Percentiles rank a stretch among this genome's conserved stretches.
These are phyloP conservation scores for Microstegium vimineum DNA, from an alignment of 176 grass and related monocot genomes.

Conservation along the genomic window DNA sequence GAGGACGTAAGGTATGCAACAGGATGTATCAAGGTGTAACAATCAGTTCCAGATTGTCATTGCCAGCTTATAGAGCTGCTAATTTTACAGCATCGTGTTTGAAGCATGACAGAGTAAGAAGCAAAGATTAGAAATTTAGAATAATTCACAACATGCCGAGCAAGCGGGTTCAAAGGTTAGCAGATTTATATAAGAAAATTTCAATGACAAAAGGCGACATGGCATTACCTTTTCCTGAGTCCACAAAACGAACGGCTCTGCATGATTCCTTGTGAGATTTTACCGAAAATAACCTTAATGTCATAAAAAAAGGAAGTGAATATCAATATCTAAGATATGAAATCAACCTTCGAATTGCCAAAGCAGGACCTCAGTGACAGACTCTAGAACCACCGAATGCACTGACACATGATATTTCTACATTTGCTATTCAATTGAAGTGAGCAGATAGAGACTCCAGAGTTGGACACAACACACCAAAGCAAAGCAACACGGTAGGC, in stretches of 20 bases:
- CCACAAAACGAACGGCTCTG: slow-evolving; percentile 77
- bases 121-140: not conserved
- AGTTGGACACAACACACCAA: no score
- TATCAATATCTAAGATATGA: no score
- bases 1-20: not conserved
- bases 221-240: slow-evolving; percentile 73
- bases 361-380: no score
- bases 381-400: not conserved
- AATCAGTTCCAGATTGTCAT: not conserved
- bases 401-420: not conserved
- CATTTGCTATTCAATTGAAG: not conserved
- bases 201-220: not conserved
- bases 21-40: no score
- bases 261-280: slow-evolving; percentile 24
- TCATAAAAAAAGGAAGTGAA: no score
- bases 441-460: no score
- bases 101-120: not conserved
- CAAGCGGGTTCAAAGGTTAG: not conserved
- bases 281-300: no score
- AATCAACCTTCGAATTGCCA: no score
- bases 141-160: not conserved
- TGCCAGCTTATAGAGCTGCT: not conserved
- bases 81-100: not conserved
- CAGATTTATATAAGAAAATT: not conserved
- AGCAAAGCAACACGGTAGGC: not conserved